These are phyloP conservation scores for Wickerhamiella infanticola DNA, from an alignment of 1,139 yeast genomes.

Conservation along the genomic window DNA sequence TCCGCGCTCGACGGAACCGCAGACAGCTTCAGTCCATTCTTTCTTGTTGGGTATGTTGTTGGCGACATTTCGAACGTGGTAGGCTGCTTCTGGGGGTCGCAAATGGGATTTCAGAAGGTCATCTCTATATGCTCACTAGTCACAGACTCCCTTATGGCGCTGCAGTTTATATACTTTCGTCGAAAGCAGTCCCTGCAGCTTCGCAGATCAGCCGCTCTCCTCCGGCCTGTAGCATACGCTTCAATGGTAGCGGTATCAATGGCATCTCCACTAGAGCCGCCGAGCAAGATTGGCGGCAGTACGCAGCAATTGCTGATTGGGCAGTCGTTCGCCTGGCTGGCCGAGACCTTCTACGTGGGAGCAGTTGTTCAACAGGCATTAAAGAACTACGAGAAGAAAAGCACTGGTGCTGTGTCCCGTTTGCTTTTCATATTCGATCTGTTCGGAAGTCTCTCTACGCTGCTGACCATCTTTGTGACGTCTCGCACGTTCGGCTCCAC, in stretches of 20 bases:
- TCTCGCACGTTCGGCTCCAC: conserved; percentile 43
- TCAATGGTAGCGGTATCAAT: not conserved
- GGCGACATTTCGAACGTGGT: conserved; percentile 22
- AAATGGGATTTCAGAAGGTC: conserved; percentile 21
- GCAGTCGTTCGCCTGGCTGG: conserved; percentile 58
- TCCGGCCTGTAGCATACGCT: not conserved
- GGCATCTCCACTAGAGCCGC: not conserved
- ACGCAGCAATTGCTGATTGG: conserved; percentile 27
- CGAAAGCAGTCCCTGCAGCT: not conserved
- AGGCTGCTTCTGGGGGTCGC: conserved; percentile 21
- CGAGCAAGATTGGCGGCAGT: conserved; percentile 6
- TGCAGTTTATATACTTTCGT: conserved; percentile 19
- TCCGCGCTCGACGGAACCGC: conserved; percentile 18
- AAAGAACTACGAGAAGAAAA: conserved; percentile 53
- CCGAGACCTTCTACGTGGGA: conserved; percentile 54
- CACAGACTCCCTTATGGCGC: conserved; percentile 17
- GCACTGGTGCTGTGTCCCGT: conserved; percentile 77
- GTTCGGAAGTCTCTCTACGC: conserved; percentile 57
- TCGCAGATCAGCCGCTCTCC: not conserved
- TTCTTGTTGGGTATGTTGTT: conserved; percentile 20
- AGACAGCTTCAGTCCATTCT: conserved; percentile 22
- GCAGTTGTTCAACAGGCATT: conserved; percentile 71
- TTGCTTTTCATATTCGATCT: conserved; percentile 61
- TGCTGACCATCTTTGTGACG: conserved; percentile 44
- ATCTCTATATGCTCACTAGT: conserved; percentile 17